These are phyloP conservation scores for Cladosporium sphaerospermum DNA, from an alignment of 2,329 filamentous ascomycete species.

Conservation along the genomic window DNA sequence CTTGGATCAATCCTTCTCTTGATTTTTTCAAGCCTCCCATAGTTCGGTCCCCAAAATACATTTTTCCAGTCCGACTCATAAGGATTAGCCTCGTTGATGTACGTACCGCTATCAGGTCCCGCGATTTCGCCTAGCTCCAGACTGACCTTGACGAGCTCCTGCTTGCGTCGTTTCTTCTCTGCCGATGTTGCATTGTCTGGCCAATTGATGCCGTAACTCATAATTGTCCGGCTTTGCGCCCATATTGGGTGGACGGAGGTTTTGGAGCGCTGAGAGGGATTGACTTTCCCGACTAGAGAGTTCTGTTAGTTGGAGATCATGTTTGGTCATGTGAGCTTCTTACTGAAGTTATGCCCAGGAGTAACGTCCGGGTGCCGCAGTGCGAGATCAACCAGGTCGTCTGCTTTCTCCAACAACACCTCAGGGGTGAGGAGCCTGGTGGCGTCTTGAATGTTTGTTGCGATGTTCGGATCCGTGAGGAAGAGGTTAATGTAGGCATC, in stretches of 20 bases:
- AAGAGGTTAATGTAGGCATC: not conserved
- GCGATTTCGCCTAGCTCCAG: not conserved
- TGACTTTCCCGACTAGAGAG: not conserved
- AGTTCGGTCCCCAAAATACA: slow-evolving; percentile 1
- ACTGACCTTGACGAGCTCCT: not conserved
- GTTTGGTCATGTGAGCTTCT: not conserved
- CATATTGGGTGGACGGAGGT: slow-evolving; percentile 1
- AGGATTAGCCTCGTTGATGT: not conserved
- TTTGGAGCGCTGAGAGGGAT: not conserved
- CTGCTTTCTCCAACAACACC: not conserved
- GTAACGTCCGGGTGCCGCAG: not conserved
- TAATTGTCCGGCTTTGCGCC: not conserved
- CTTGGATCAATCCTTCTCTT: not conserved
- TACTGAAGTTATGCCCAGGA: slow-evolving; percentile 1
- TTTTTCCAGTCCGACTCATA: slow-evolving; percentile 1
- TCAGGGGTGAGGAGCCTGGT: not conserved
- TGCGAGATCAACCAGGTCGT: not conserved
- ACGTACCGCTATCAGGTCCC: not conserved
- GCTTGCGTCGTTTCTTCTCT: not conserved
- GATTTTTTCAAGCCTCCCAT: not conserved
- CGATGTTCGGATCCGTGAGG: not conserved
- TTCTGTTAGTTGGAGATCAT: not conserved
- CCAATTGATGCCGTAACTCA: slow-evolving; percentile 3
- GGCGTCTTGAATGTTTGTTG: not conserved
- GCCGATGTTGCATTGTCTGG: not conserved